These are phyloP conservation scores for Diaporthe batatas DNA, from an alignment of 2,329 filamentous ascomycete species.

Conservation along the genomic window DNA sequence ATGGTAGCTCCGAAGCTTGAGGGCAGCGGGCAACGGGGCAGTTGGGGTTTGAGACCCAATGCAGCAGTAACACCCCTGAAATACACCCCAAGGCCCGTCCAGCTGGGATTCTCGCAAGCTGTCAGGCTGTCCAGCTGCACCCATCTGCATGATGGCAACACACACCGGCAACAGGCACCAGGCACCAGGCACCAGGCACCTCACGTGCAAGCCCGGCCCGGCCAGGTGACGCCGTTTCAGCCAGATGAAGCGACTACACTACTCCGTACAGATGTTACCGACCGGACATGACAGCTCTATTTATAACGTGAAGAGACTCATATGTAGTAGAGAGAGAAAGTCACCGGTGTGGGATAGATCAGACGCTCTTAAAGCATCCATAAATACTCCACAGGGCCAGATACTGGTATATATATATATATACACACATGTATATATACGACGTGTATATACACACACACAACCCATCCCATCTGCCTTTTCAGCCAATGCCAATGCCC, in stretches of 20 bases:
- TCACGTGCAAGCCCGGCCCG: neutral
- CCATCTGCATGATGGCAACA: conserved; percentile 4
- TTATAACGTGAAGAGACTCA: neutral
- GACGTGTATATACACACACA: no score
- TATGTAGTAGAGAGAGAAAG: neutral
- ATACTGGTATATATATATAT: neutral
- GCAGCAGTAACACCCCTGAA: conserved; percentile 6
- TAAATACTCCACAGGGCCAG: no score
- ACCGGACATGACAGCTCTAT: neutral
- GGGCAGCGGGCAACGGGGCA: conserved; percentile 3
- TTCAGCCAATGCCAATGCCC: conserved; percentile 2
- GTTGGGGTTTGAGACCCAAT: neutral
- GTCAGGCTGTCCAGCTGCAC: neutral
- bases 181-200: neutral
- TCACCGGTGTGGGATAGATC: neutral
- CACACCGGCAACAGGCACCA: neutral
- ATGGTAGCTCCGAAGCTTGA: neutral
- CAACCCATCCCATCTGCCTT: neutral
- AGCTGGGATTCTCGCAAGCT: neutral
- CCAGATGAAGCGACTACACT: conserved; percentile 13
- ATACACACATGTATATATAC: no score
- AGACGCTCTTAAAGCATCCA: neutral
- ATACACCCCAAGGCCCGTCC: neutral
- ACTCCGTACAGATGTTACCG: neutral
- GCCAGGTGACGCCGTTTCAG: conserved; percentile 1